phyloP scores from a whole-genome alignment of 176 grass and related monocot species.

The Carex kokanica region DNA sequence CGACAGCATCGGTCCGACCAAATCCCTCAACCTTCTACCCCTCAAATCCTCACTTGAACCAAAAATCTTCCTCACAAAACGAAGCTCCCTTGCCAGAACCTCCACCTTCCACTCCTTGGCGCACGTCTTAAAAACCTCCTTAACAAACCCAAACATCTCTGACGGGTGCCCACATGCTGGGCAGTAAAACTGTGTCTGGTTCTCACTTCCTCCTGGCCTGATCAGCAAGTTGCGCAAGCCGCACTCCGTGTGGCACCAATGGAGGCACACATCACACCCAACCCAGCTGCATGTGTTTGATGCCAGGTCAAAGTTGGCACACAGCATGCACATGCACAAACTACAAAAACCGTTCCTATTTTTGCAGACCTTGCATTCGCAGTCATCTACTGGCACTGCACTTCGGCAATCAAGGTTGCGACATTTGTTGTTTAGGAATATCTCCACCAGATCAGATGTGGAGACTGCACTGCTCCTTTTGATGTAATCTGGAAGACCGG shows the following conservation, averaged over 20 bases:
- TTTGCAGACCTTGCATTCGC: conserved; percentile 80
- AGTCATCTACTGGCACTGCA: conserved; percentile 63
- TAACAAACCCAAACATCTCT: conserved; percentile 99
- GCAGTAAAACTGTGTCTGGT: conserved; percentile 75
- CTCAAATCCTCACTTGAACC: conserved; percentile 57
- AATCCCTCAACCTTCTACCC: conserved; percentile 58
- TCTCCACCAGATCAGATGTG: conserved; percentile 71
- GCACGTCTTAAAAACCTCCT: conserved; percentile 85
- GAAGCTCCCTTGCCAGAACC: conserved; percentile 62
- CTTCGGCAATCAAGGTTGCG: conserved; percentile 70
- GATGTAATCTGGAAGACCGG: conserved; percentile 63
- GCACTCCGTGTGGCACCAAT: conserved; percentile 98
- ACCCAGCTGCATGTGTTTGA: conserved; percentile 96
- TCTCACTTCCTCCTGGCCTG: conserved; percentile 42
- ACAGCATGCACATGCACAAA: conserved; percentile 82
- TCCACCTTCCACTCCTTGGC: conserved; percentile 69
- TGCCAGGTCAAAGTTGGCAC: conserved; percentile 79
- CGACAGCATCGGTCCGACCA: conserved; percentile 57
- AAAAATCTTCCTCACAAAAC: conserved; percentile 76
- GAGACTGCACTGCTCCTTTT: conserved; percentile 41
- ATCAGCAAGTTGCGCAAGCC: conserved; percentile 62
- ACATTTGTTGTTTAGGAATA: conserved; percentile 81
- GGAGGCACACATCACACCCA: conserved; percentile 87
- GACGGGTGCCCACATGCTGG: conserved; percentile 73
- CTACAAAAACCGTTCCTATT: conserved; percentile 73